Conservation (phyloP, 768 basidiomycete species). For the Cubamyces lactineus region DNA sequence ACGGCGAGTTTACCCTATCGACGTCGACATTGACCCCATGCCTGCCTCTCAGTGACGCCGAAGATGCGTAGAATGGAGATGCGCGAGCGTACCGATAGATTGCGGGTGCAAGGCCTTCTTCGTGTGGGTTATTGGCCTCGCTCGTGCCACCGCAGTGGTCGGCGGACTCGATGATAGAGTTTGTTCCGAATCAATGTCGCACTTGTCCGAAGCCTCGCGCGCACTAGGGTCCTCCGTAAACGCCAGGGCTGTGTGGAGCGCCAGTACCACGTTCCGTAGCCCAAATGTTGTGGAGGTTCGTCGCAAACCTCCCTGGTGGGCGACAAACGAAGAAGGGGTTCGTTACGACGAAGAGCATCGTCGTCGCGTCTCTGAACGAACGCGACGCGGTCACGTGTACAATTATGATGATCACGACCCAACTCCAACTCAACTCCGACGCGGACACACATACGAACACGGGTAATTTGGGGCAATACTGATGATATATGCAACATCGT, state of each 20-base stretch:
- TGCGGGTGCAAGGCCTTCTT: too few relatives aligned
- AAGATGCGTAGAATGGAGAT: background rate
- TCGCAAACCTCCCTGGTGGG: background rate
- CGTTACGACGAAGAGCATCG: background rate
- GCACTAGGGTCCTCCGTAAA: background rate
- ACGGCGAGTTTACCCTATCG: background rate
- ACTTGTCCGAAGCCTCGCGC: background rate
- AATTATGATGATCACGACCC: background rate
- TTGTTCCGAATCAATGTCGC: background rate
- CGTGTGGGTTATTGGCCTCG: too few relatives aligned
- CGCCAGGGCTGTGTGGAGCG: too few relatives aligned
- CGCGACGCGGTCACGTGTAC: conserved; percentile 6
- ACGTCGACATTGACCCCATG: background rate
- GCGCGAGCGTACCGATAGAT: too few relatives aligned
- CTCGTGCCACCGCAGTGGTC: too few relatives aligned
- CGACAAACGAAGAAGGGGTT: background rate
- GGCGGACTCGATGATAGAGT: too few relatives aligned
- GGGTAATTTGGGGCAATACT: background rate
- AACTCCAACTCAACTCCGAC: background rate
- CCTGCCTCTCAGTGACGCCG: background rate
- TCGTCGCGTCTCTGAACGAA: background rate
- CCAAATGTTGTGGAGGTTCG: too few relatives aligned
- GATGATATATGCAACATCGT: conserved; percentile 10
- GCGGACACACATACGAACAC: background rate
- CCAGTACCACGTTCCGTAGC: too few relatives aligned